Base-by-base conservation (phyloP, 495 filamentous ascomycete genomes). In the Penicillium parvum region DNA sequence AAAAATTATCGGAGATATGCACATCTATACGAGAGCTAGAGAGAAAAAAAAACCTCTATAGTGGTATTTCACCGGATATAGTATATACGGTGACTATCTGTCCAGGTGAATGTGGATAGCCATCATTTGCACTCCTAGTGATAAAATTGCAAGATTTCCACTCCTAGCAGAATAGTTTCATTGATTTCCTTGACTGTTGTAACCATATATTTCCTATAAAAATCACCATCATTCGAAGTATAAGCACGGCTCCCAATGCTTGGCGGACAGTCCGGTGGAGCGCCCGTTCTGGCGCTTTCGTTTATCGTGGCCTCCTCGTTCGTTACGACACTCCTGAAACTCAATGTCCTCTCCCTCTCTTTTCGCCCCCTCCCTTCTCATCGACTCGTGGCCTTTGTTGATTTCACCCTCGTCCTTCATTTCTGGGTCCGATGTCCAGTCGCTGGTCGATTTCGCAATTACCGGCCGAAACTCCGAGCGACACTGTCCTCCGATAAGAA, bases 321-420 rank as follows among this genome's bases (percentile, higher is more conserved):
- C 44, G 52, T 58, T 54, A 58, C 55, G 55, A 54, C 47, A 40
- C 54, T 52, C 46, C 46, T 45, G 38, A 37, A 47, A 32, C 42
- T 39, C 35, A 18, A 19, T 22, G 37, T 42, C 17, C 40, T 22
- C 42, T 10, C 18, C 42, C 36, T 6, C 17, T 26, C 20, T 19
- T n/a, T 42, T 36, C 18, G 19, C 20, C 43, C 23, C 25, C 37
- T 20, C 36, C 14, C 38, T 14, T 16, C 20, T 32, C 23, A 32
- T 55, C 51, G 39, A 25, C 37, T 27, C 17, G 30, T 27, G 35
- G 37, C n/a, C 3, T 9, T 32, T 40, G 26, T 19, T 18, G 16
- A 21, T 43, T 20, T 44, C 20, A 7, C 38, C 21, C 23, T 22
- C 11, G 27, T 34, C 30, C 27, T 32, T 37, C 39, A 28, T 40